phyloP scores from a whole-genome alignment of 345 rosid genomes.

The Citrus cavaleriei region DNA sequence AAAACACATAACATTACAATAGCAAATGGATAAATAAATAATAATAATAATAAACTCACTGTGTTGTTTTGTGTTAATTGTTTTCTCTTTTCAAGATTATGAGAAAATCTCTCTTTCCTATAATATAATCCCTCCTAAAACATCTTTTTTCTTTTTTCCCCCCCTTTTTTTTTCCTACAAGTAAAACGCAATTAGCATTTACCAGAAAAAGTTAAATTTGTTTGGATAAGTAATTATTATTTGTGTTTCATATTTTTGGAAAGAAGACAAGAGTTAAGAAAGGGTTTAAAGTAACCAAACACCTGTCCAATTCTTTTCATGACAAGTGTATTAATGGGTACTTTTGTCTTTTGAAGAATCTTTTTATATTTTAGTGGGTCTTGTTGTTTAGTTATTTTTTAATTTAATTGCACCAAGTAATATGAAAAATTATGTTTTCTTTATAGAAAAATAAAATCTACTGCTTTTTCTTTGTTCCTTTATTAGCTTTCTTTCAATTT shows the following conservation, averaged over 20 bases:
- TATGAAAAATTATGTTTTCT: not conserved
- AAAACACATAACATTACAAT: conserved; percentile 24
- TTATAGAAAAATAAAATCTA: not conserved
- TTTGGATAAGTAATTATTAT: not conserved
- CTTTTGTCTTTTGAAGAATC: conserved; percentile 20
- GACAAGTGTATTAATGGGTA: conserved; percentile 35
- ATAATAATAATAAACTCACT: not conserved
- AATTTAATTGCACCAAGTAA: not conserved
- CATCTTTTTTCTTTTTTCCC: not conserved
- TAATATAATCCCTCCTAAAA: conserved; percentile 24
- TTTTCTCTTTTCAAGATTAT: not conserved
- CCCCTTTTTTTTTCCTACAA: not conserved
- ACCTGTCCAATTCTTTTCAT: conserved; percentile 25
- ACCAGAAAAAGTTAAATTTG: not conserved
- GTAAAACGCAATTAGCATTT: not conserved
- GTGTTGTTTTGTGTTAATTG: not conserved
- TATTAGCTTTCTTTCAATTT: not conserved
- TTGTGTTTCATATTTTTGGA: not conserved
- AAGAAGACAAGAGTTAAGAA: not conserved
- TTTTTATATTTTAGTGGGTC: not conserved
- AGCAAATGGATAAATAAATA: conserved; percentile 20
- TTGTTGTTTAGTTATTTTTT: not conserved
- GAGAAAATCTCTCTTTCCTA: conserved; percentile 22
- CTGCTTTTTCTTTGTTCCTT: not conserved
- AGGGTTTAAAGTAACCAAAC: conserved; percentile 19